Evolutionary conservation across 1,284 basidiomycete species (phyloP).

Genomic region (Lentinula novae-zelandiae): DNA sequence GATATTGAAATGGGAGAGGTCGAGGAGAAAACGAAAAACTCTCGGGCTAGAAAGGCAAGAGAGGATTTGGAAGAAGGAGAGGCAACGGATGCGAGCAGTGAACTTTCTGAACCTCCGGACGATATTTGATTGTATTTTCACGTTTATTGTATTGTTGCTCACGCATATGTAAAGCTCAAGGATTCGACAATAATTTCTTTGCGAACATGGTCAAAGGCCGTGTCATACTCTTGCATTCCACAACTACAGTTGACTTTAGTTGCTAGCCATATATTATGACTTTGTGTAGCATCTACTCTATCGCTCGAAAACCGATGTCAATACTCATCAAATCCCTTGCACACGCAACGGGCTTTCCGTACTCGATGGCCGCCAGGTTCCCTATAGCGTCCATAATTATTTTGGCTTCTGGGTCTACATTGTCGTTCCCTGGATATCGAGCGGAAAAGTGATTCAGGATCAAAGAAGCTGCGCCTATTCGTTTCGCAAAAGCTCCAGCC

Average conservation of each 20-base stretch:
- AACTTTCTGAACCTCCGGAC: slow-evolving; percentile 69
- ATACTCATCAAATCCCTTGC: slow-evolving; percentile 72
- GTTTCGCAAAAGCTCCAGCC: slow-evolving; percentile 80
- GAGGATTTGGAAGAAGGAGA: slow-evolving; percentile 84
- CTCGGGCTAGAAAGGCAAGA: slow-evolving; percentile 43
- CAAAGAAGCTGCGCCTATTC: slow-evolving; percentile 62
- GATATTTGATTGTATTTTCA: slow-evolving; percentile 26
- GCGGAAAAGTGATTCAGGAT: slow-evolving; percentile 86
- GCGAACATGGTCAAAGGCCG: too few species aligned
- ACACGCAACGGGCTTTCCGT: slow-evolving; percentile 53
- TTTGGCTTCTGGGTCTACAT: slow-evolving; percentile 43
- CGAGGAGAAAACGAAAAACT: slow-evolving; percentile 57
- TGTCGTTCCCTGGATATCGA: slow-evolving; percentile 54
- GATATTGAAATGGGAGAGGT: slow-evolving; percentile 88
- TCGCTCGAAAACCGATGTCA: slow-evolving; percentile 39
- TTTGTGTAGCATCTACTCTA: slow-evolving; percentile 17
- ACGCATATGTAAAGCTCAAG: too few species aligned
- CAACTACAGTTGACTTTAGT: not conserved
- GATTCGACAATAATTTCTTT: too few species aligned
- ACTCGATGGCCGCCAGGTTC: slow-evolving; percentile 49
- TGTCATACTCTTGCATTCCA: slow-evolving; percentile 17
- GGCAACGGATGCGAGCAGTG: slow-evolving; percentile 74
- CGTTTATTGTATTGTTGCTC: too few species aligned
- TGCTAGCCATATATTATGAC: not conserved
- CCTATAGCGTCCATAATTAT: slow-evolving; percentile 60